phyloP scores from a whole-genome alignment of 2,329 filamentous ascomycete genomes.

The Trichothecium roseum region DNA sequence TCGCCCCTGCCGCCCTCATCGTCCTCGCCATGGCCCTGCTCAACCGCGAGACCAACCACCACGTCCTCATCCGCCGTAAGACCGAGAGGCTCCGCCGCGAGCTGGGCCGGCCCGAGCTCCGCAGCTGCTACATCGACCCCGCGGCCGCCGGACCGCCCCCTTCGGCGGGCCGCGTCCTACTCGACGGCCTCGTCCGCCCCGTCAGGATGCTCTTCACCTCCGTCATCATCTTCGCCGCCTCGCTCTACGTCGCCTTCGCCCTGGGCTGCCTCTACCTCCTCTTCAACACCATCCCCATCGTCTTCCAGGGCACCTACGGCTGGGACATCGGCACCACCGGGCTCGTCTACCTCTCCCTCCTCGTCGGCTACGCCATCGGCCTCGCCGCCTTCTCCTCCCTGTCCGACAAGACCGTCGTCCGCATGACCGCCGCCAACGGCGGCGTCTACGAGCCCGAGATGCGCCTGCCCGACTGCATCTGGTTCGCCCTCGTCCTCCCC shows the following conservation, averaged over 20 bases:
- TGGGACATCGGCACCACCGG: constrained; percentile 35
- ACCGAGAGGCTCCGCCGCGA: constrained; percentile 31
- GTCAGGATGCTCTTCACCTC: constrained; percentile 39
- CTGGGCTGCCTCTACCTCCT: constrained; percentile 44
- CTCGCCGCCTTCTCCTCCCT: constrained; percentile 29
- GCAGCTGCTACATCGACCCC: constrained; percentile 32
- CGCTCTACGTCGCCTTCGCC: constrained; percentile 38
- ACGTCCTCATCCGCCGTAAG: constrained; percentile 40
- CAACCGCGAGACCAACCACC: constrained; percentile 29
- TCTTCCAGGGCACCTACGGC: constrained; percentile 35
- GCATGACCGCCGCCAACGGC: constrained; percentile 32
- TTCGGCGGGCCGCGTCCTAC: constrained; percentile 12
- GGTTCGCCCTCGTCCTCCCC: constrained; percentile 19
- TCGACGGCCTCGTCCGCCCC: constrained; percentile 43
- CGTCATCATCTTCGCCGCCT: constrained; percentile 34
- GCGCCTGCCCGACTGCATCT: constrained; percentile 21
- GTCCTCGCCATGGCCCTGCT: constrained; percentile 15
- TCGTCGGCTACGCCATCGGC: constrained; percentile 29
- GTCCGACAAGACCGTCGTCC: constrained; percentile 33
- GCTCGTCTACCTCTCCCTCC: constrained; percentile 37
- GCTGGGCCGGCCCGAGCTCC: constrained; percentile 27
- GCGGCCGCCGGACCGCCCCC: constrained; percentile 13
- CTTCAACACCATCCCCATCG: constrained; percentile 42
- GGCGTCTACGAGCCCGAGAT: constrained; percentile 23
- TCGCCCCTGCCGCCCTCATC: constrained; percentile 28